These are phyloP conservation scores for Orbilia brochopaga DNA, from an alignment of 2,329 filamentous ascomycete genomes.

Conservation along the genomic window DNA sequence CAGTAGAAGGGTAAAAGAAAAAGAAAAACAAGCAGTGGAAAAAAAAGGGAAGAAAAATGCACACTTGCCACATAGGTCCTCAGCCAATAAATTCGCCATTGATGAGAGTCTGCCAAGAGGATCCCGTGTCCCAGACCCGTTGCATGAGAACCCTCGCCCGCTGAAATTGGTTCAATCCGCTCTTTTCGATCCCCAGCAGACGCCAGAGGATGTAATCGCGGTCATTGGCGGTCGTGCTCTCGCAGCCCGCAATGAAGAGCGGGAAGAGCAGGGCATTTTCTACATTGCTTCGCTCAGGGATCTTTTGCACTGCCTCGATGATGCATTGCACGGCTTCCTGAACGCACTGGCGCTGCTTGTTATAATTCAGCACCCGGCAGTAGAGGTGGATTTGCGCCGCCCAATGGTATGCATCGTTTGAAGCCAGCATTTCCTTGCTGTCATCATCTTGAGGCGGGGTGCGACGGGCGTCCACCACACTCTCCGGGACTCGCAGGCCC, in stretches of 20 bases:
- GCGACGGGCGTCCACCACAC: constrained; percentile 56
- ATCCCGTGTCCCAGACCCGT: constrained; percentile 71
- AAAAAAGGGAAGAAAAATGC: constrained; percentile 17
- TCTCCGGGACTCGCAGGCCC: constrained; percentile 58
- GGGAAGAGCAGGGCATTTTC: constrained; percentile 79
- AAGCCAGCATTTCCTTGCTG: constrained; percentile 70
- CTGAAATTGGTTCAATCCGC: constrained; percentile 75
- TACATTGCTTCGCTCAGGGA: constrained; percentile 71
- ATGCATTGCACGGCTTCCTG: constrained; percentile 70
- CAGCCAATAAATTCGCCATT: constrained; percentile 72
- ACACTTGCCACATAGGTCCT: constrained; percentile 52
- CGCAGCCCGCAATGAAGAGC: constrained; percentile 81
- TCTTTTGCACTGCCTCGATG: constrained; percentile 66
- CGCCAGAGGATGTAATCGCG: constrained; percentile 69
- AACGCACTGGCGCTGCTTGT: constrained; percentile 66
- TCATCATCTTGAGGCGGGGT: constrained; percentile 59
- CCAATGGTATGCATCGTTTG: constrained; percentile 80
- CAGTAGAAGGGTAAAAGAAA: constrained; percentile 12
- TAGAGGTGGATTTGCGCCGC: constrained; percentile 77
- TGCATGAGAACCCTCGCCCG: constrained; percentile 71
- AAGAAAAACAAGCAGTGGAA: constrained; percentile 15
- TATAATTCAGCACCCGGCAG: constrained; percentile 72
- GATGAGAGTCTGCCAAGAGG: constrained; percentile 72
- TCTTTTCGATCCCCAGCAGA: constrained; percentile 71
- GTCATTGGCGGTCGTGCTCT: constrained; percentile 66